Conservation (phyloP, 768 basidiomycete genomes). For the Termitomyces sp. region DNA sequence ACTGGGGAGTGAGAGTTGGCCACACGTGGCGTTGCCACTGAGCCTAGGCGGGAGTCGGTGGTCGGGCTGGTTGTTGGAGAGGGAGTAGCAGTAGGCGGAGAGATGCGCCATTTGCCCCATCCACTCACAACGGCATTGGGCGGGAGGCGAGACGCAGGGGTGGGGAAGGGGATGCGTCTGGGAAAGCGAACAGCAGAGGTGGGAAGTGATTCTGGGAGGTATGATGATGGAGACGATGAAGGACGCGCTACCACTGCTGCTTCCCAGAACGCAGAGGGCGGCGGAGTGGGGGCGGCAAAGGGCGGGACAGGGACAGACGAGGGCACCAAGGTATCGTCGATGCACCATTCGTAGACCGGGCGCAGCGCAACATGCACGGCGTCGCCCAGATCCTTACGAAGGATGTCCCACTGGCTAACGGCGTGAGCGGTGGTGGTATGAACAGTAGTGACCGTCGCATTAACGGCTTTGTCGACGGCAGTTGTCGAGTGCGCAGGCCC, state of each 20-base stretch:
- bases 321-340: neutral
- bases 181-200: neutral
- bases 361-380: neutral
- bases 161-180: neutral
- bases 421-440: neutral
- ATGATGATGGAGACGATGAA: neutral
- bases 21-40: conserved; percentile 4
- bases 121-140: neutral
- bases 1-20: neutral
- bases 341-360: neutral
- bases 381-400: neutral
- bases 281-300: neutral
- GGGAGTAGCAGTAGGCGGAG: neutral
- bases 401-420: neutral
- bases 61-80: neutral
- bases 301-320: neutral
- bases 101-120: neutral
- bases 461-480: neutral
- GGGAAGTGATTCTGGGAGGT: neutral
- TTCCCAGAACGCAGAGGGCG: neutral
- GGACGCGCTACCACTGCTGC: neutral
- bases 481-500: neutral
- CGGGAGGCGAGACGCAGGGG: neutral
- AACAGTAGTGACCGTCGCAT: neutral
- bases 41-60: neutral